Conservation (phyloP, 257 asterid species). For the Solanum pennellii region DNA sequence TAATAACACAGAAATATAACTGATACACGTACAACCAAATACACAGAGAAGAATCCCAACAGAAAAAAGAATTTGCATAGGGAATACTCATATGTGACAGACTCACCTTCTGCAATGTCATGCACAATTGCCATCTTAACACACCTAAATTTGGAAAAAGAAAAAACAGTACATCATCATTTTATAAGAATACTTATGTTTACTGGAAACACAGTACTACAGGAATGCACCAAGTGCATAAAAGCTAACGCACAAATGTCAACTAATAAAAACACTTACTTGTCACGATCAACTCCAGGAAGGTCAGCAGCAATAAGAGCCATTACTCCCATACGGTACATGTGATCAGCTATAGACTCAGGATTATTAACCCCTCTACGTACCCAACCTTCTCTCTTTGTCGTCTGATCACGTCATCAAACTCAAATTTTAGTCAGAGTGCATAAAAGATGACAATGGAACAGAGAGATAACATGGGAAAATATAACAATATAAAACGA, state of each 20-base stretch:
- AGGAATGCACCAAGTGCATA: not conserved
- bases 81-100: not conserved
- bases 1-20: not conserved
- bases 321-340: slow-evolving; percentile 96
- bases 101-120: slow-evolving; percentile 93
- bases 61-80: not conserved
- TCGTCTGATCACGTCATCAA: slow-evolving; percentile 31
- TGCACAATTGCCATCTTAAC: slow-evolving; percentile 94
- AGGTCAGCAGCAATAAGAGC: slow-evolving; percentile 73
- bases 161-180: not conserved
- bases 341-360: slow-evolving; percentile 92
- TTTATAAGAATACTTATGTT: not conserved
- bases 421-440: not conserved
- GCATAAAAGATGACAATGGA: not conserved
- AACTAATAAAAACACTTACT: slow-evolving; percentile 23
- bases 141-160: slow-evolving; percentile 48
- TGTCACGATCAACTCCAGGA: slow-evolving; percentile 86
- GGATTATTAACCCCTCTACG: slow-evolving; percentile 56
- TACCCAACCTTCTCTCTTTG: slow-evolving; percentile 87
- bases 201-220: not conserved
- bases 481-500: not conserved
- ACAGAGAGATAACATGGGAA: not conserved
- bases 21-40: not conserved
- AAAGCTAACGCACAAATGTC: not conserved
- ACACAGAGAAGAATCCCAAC: not conserved